Evolutionary conservation across 129 eudicot genomes (phyloP).

Genomic region (Dittrichia graveolens): DNA sequence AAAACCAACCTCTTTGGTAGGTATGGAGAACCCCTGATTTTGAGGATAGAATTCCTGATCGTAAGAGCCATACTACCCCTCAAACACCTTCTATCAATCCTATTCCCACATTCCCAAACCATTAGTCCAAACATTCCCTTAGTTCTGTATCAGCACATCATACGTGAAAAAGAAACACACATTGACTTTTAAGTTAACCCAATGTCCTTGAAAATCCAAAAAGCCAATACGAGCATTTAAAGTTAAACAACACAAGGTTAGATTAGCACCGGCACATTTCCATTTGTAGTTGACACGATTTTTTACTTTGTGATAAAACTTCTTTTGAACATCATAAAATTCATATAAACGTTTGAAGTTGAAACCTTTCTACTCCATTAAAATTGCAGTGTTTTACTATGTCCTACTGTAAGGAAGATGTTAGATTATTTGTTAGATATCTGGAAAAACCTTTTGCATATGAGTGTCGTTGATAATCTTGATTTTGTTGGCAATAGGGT

Average conservation of each 20-base stretch:
- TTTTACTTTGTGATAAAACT: too few species aligned
- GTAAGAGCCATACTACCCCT: too few species aligned
- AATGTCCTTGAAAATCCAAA: background rate
- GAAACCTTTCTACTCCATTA: too few species aligned
- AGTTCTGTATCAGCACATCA: too few species aligned
- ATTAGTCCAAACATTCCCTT: background rate
- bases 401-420: background rate
- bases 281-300: background rate
- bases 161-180: background rate
- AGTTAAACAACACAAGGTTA: background rate
- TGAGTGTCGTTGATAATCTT: background rate
- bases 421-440: background rate
- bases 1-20: too few species aligned
- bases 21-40: too few species aligned
- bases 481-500: slow-evolving; percentile 52
- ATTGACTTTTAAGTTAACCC: background rate
- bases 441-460: background rate
- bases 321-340: too few species aligned
- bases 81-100: too few species aligned
- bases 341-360: too few species aligned
- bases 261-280: background rate
- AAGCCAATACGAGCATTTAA: too few species aligned
- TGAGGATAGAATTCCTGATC: too few species aligned
- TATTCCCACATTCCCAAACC: background rate
- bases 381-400: background rate